Percentiles rank a stretch among this genome's conserved stretches.
phyloP scores from a whole-genome alignment of 768 basidiomycete genomes.

The Boletellus ananiceps region DNA sequence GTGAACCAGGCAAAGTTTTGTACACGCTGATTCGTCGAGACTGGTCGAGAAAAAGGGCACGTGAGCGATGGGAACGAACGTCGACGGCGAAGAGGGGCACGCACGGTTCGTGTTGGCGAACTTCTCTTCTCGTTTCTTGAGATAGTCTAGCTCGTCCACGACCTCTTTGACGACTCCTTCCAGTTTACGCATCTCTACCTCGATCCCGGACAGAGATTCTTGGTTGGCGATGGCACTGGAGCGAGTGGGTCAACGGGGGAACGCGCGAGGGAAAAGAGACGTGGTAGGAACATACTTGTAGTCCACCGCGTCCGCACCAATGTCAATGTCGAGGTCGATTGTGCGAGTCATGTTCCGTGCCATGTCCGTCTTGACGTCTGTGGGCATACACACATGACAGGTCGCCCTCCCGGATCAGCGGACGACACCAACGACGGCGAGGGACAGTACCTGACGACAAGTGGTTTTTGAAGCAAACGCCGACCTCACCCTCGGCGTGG shows the following conservation, averaged over 20 bases:
- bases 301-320: slow-evolving; percentile 97
- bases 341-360: slow-evolving; percentile 54
- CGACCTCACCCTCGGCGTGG: slow-evolving; percentile 90
- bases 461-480: slow-evolving; percentile 89
- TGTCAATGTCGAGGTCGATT: slow-evolving; percentile 93
- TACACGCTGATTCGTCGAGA: slow-evolving; percentile 87
- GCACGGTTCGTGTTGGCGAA: slow-evolving; percentile 87
- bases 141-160: slow-evolving; percentile 87
- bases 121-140: slow-evolving; percentile 83
- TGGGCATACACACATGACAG: too few species aligned
- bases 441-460: slow-evolving; percentile 54
- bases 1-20: slow-evolving; percentile 93
- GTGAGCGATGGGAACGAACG: background rate
- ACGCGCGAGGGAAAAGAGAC: background rate
- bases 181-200: slow-evolving; percentile 97
- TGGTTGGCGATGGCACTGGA: slow-evolving; percentile 95
- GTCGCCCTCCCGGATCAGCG: too few species aligned
- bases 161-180: slow-evolving; percentile 95
- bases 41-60: slow-evolving; percentile 36
- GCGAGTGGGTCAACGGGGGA: slow-evolving; percentile 1
- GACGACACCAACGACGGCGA: background rate
- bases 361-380: slow-evolving; percentile 47
- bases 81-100: slow-evolving; percentile 26
- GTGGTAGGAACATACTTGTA: slow-evolving; percentile 74
- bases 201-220: slow-evolving; percentile 90